Conservation (phyloP, 495 filamentous ascomycete genomes). For the Talaromyces proteolyticus region DNA sequence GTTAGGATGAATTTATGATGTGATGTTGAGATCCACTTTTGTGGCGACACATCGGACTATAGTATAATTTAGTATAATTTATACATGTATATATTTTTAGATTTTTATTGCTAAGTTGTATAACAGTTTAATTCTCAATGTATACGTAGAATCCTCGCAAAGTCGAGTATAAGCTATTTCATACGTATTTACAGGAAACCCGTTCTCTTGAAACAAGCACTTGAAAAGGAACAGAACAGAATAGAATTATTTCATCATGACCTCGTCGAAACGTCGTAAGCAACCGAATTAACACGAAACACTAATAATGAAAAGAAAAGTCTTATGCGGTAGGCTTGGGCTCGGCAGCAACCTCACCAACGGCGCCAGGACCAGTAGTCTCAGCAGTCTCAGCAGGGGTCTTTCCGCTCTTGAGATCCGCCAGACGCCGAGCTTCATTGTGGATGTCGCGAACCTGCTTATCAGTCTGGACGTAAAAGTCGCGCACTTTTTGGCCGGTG, state of each 20-base stretch:
- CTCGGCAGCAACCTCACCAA: slow-evolving; percentile 11
- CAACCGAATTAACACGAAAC: neutral
- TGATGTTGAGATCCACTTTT: neutral
- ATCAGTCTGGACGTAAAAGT: slow-evolving; percentile 75
- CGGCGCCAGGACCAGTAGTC: slow-evolving; percentile 12
- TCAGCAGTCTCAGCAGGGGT: slow-evolving; percentile 12
- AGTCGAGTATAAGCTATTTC: too few species aligned
- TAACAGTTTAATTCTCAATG: too few species aligned
- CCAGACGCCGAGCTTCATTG: slow-evolving; percentile 77
- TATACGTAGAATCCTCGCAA: too few species aligned
- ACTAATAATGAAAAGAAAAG: slow-evolving; percentile 6
- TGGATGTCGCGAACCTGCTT: slow-evolving; percentile 93
- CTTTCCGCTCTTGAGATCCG: slow-evolving; percentile 76
- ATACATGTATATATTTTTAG: neutral
- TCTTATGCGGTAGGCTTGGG: slow-evolving; percentile 2
- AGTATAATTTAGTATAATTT: too few species aligned
- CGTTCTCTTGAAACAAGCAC: neutral
- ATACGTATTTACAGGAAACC: neutral
- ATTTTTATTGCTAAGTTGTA: too few species aligned
- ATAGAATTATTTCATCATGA: neutral
- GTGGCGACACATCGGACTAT: too few species aligned
- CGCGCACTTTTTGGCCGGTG: slow-evolving; percentile 75
- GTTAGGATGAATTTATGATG: too few species aligned
- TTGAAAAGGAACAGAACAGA: neutral
- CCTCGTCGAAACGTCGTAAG: neutral